Conservation (phyloP, 1,139 yeast genomes). For the Saccharomyces hybrid region DNA sequence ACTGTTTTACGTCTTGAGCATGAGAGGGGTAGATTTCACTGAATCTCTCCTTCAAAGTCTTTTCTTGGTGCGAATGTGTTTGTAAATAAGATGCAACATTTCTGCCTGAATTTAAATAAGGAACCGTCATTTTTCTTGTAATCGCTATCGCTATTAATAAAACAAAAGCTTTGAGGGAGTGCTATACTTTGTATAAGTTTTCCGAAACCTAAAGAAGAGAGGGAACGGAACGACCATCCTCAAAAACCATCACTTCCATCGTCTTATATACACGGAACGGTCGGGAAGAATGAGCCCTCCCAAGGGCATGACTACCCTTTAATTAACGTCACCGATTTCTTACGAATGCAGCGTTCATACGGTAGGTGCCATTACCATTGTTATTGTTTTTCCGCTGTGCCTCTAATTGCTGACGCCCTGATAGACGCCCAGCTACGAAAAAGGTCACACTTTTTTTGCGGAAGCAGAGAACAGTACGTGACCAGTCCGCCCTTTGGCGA, state of each 20-base stretch:
- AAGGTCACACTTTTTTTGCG: neutral
- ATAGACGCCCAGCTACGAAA: neutral
- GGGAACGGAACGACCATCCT: neutral
- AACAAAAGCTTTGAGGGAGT: neutral
- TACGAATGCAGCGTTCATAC: neutral
- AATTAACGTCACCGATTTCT: neutral
- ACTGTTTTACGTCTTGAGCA: constrained; percentile 83
- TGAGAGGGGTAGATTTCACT: constrained; percentile 87
- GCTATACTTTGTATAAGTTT: neutral
- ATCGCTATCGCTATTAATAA: neutral
- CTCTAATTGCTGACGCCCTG: constrained; percentile 1
- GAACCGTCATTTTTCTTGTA: neutral
- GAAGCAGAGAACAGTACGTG: neutral
- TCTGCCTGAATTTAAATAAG: neutral
- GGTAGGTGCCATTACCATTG: neutral
- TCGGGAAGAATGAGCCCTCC: neutral
- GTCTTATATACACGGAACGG: neutral
- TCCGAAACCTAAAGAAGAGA: neutral
- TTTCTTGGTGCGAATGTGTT: constrained; percentile 24
- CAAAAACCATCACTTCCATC: neutral
- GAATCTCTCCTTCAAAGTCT: constrained; percentile 85
- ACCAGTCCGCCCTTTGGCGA: neutral
- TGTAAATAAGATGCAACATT: constrained; percentile 1
- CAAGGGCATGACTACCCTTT: neutral
- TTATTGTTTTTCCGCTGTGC: neutral